phyloP scores from a whole-genome alignment of 1,139 yeast species.

The Scheffersomyces illinoinensis region DNA sequence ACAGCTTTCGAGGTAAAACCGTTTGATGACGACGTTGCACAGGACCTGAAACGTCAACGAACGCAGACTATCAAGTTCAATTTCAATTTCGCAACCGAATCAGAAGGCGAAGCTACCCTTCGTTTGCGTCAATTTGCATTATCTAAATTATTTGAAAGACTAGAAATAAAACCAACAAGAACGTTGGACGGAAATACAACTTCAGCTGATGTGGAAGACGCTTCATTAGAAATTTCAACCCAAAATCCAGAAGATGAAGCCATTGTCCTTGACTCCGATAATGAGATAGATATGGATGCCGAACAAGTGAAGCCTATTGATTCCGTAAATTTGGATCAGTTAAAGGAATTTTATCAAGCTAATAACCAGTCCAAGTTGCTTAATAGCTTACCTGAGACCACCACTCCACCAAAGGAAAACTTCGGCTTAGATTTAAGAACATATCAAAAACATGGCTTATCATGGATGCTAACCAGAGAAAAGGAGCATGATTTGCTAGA shows the following conservation, averaged over 20 bases:
- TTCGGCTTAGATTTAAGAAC: slow-evolving; percentile 60
- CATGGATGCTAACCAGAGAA: slow-evolving; percentile 79
- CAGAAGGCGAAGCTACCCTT: slow-evolving; percentile 52
- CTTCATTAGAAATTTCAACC: not conserved
- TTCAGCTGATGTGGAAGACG: not conserved
- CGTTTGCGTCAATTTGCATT: slow-evolving; percentile 61
- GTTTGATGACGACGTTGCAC: slow-evolving; percentile 3
- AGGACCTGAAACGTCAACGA: slow-evolving; percentile 11
- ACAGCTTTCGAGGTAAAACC: slow-evolving; percentile 41
- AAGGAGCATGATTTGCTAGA: slow-evolving; percentile 49
- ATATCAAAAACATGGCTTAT: slow-evolving; percentile 78
- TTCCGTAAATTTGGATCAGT: slow-evolving; percentile 66
- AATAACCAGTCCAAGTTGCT: slow-evolving; percentile 56
- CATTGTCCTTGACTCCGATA: slow-evolving; percentile 9
- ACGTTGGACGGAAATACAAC: slow-evolving; percentile 6
- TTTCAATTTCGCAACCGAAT: slow-evolving; percentile 43
- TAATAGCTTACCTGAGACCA: slow-evolving; percentile 59
- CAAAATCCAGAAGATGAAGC: slow-evolving; percentile 4
- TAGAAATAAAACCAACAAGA: slow-evolving; percentile 22
- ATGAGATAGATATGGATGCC: slow-evolving; percentile 14
- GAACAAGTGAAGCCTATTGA: slow-evolving; percentile 28
- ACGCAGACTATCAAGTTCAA: slow-evolving; percentile 11
- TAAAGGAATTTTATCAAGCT: slow-evolving; percentile 71
- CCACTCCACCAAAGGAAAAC: slow-evolving; percentile 53
- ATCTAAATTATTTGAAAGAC: slow-evolving; percentile 53